Conservation (phyloP, 2,329 filamentous ascomycete genomes). For the Periconia macrospinosa region DNA sequence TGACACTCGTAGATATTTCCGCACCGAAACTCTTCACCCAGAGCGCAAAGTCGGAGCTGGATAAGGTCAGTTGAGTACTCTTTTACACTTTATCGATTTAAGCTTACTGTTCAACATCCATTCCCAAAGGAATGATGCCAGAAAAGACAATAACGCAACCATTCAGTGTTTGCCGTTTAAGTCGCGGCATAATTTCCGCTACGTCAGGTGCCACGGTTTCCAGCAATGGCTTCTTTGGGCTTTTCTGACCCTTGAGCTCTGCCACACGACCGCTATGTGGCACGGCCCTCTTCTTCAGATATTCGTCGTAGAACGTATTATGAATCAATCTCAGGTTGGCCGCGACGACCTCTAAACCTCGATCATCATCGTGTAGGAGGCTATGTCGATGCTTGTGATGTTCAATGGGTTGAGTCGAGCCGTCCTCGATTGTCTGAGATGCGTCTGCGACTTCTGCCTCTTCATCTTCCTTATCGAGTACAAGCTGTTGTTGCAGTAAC, state of each 20-base stretch:
- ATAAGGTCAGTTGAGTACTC: conserved; percentile 17
- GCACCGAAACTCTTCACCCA: conserved; percentile 89
- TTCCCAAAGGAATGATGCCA: conserved; percentile 81
- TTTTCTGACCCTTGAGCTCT: conserved; percentile 55
- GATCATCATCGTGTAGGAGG: conserved; percentile 84
- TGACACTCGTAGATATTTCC: conserved; percentile 62
- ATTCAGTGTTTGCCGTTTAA: conserved; percentile 76
- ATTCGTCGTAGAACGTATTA: conserved; percentile 77
- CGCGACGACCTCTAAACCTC: conserved; percentile 76
- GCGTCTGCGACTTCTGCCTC: conserved; percentile 55
- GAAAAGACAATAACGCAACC: conserved; percentile 84
- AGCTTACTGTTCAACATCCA: conserved; percentile 66
- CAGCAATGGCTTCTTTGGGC: conserved; percentile 49
- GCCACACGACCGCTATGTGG: conserved; percentile 51
- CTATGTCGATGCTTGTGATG: conserved; percentile 64
- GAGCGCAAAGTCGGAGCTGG: conserved; percentile 76
- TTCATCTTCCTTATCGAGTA: conserved; percentile 83
- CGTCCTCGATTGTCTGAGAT: conserved; percentile 42
- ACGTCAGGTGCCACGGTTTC: conserved; percentile 76
- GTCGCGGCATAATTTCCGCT: conserved; percentile 76
- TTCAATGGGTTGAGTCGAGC: conserved; percentile 35
- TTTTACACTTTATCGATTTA: not conserved
- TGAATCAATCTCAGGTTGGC: conserved; percentile 77
- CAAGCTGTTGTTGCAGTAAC: conserved; percentile 86
- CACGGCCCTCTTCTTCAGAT: conserved; percentile 60